phyloP scores from a whole-genome alignment of 768 basidiomycete genomes.

The Pulveroboletus sp. region DNA sequence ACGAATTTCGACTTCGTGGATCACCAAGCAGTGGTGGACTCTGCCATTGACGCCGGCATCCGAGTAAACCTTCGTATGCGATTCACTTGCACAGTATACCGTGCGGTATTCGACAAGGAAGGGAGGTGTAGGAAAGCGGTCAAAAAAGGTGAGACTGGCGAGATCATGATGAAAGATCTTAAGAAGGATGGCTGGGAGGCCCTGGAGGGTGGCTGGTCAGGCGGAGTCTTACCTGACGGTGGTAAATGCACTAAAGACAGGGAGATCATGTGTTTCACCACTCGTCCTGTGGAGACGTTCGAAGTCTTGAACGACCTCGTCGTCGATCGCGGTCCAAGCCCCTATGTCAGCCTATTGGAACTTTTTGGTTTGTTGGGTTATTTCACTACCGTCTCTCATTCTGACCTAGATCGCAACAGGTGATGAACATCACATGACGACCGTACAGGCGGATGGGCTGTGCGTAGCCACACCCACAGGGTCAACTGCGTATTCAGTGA shows the following conservation, averaged over 20 bases:
- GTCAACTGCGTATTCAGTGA: conserved; percentile 95
- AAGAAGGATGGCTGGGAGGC: conserved; percentile 95
- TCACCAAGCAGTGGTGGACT: conserved; percentile 81
- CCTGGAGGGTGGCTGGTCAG: conserved; percentile 73
- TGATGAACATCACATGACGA: conserved; percentile 98
- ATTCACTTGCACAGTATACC: conserved; percentile 98
- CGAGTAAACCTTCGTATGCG: conserved; percentile 98
- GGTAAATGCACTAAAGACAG: conserved; percentile 70
- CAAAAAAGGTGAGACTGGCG: conserved; percentile 90
- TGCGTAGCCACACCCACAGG: conserved; percentile 95
- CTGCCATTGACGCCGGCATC: conserved; percentile 86
- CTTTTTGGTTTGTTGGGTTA: conserved; percentile 73
- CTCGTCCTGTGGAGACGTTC: conserved; percentile 91
- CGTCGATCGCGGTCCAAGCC: conserved; percentile 96
- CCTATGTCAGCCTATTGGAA: conserved; percentile 93
- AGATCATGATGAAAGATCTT: conserved; percentile 93
- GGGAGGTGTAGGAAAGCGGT: conserved; percentile 73
- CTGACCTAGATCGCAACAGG: conserved; percentile 44
- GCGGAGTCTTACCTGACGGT: conserved; percentile 40
- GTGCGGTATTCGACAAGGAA: conserved; percentile 77
- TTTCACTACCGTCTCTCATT: neutral
- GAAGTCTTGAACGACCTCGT: conserved; percentile 96
- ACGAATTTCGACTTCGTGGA: conserved; percentile 95
- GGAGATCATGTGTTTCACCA: conserved; percentile 98
- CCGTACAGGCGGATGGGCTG: conserved; percentile 96